Conservation (phyloP, 805 yeast genomes). For the Suhomyces sp. region DNA sequence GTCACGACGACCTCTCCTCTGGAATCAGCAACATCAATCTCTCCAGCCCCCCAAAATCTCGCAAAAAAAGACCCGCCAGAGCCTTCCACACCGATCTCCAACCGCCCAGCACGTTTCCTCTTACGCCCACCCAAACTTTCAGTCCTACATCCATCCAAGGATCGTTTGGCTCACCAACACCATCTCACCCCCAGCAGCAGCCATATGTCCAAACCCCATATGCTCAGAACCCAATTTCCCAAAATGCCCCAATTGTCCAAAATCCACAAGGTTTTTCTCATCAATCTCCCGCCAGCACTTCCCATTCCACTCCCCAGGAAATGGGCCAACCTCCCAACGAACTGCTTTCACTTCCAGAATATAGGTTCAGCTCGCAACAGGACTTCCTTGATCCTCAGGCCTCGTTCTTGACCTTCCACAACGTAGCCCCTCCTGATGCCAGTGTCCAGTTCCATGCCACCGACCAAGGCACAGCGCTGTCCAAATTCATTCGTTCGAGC, state of each 20-base stretch:
- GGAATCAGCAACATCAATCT: conserved; percentile 9
- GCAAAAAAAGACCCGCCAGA: conserved; percentile 30
- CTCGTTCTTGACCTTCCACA: conserved; percentile 67
- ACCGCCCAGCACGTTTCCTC: conserved; percentile 3
- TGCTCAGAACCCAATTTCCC: neutral
- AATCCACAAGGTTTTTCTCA: neutral
- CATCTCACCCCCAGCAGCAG: neutral
- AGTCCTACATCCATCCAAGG: neutral
- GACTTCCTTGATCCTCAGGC: conserved; percentile 32
- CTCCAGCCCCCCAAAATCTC: conserved; percentile 10
- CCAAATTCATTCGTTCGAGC: conserved; percentile 72
- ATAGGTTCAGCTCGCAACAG: conserved; percentile 20
- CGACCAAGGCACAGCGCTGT: conserved; percentile 85
- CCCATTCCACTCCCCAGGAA: neutral
- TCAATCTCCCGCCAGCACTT: neutral
- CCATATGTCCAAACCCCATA: conserved; percentile 1
- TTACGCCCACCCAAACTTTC: neutral
- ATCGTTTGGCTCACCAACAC: neutral
- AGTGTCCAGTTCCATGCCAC: conserved; percentile 64
- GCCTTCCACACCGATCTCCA: conserved; percentile 28
- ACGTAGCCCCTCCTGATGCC: conserved; percentile 80
- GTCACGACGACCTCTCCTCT: conserved; percentile 4
- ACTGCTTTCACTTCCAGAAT: conserved; percentile 11
- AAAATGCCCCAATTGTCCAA: neutral
- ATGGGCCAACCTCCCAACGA: neutral